A percentile compares a stretch with the other conserved stretches of the same genome.
These are phyloP conservation scores for Thuidium tamariscinum DNA, from an alignment of 225 moss, liverwort and hornwort genomes.

Conservation along the genomic window DNA sequence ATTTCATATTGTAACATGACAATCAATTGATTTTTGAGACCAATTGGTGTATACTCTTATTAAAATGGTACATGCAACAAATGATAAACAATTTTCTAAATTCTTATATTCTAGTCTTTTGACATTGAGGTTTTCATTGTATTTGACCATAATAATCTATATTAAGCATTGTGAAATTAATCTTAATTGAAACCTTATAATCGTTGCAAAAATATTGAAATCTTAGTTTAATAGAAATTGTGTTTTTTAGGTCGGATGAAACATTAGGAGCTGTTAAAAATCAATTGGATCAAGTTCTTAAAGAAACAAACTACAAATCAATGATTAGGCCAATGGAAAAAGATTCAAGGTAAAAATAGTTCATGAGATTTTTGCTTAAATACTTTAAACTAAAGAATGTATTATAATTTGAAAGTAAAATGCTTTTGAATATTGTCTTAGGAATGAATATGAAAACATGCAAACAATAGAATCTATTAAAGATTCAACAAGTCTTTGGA, in stretches of 20 bases:
- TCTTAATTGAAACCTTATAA: too few relatives aligned
- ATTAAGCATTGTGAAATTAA: too few relatives aligned
- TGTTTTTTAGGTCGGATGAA: not conserved
- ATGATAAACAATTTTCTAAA: not conserved
- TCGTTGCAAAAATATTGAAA: not conserved
- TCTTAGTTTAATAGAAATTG: not conserved
- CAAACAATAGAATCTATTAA: not conserved
- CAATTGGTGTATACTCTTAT: rapidly evolving
- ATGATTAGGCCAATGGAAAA: not conserved
- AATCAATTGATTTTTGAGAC: too few relatives aligned
- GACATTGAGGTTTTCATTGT: not conserved
- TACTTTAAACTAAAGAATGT: too few relatives aligned
- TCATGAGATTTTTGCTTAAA: rapidly evolving
- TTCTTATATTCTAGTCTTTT: too few relatives aligned
- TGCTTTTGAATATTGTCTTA: not conserved
- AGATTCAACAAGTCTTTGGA: not conserved
- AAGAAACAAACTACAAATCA: not conserved
- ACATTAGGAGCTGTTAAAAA: not conserved
- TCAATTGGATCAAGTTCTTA: not conserved
- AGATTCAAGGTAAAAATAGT: not conserved
- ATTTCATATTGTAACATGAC: not conserved
- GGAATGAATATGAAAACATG: not conserved
- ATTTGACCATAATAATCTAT: not conserved
- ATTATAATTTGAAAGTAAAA: too few relatives aligned
- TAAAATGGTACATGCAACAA: not conserved